These are phyloP conservation scores for Vaccinium macrocarpon DNA, from an alignment of 148 eudicot genomes.

Conservation along the genomic window DNA sequence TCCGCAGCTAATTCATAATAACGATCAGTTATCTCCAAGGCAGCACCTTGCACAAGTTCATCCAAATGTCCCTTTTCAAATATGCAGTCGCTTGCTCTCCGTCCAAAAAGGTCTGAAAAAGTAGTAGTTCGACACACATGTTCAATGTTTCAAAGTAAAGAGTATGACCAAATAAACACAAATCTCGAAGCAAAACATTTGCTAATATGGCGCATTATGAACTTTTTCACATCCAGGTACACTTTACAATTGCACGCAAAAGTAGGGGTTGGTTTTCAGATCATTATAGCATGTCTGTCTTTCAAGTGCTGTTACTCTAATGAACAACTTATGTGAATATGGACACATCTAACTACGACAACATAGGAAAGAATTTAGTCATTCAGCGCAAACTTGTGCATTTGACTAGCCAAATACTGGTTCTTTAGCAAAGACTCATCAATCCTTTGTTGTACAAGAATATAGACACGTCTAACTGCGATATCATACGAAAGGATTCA, in stretches of 20 bases:
- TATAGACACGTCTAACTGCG: not conserved
- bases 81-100: conserved; percentile 64
- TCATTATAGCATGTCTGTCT: not conserved
- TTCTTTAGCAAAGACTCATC: not conserved
- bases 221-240: not conserved
- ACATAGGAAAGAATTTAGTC: not conserved
- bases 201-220: not conserved
- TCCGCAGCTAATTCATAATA: conserved; percentile 73
- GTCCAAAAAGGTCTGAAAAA: conserved; percentile 66
- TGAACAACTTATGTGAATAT: not conserved
- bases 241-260: not conserved
- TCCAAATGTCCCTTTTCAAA: conserved; percentile 50
- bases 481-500: not conserved
- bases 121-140: not conserved
- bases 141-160: not conserved
- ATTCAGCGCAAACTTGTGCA: not conserved
- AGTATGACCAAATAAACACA: not conserved
- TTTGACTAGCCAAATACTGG: not conserved
- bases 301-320: not conserved
- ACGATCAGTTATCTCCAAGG: conserved; percentile 65
- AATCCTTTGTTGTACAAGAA: not conserved
- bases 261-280: not conserved
- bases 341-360: not conserved
- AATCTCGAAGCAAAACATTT: not conserved
- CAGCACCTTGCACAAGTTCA: conserved; percentile 61